Base-by-base conservation (phyloP, 352 stramenopile species). In the Globisporangium rhizosaccharum region DNA sequence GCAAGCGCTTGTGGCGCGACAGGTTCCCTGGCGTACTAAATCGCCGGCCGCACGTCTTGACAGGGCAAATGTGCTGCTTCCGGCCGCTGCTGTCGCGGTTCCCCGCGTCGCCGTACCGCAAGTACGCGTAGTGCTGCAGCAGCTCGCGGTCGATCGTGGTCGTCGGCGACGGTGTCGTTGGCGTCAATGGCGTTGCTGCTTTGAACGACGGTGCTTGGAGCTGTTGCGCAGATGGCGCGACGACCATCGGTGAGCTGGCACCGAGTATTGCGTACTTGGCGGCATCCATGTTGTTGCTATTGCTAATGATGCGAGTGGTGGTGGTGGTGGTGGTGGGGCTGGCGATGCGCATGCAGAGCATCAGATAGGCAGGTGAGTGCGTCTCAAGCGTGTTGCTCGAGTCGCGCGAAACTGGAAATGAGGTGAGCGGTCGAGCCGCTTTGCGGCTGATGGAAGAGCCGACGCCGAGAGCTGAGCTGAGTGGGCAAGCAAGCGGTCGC, bases 11-110 rank as follows among this genome's bases (percentile, higher is more conserved):
- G 63, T 87, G 74, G 25, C 76, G 74, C 51, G 73, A 81, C 51
- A 87, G 57, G 55, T 87, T 87, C 33, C 76, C 76, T 2, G 75
- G 68, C 15, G 76, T 87, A 36, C 67, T 83, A 59, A 87, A 87
- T 17, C 74, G 68, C 17, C 68, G 67, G 26, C 67, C 71, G 59
- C 76, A 87, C 3, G 75, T 66, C 39, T 70, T 68, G 30, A 87
- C 66, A 50, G 76, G 70, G 37, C 73, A 82, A 45, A 79, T 73
- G 59, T 82, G 69, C 37, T 65, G 68, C 66, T 82, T 82, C 25
- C 51, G 57, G 14, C 57, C 57, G 25, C 45, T 44, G 23, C 46
- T 61, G 42, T 59, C 25, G 4, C 45, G 28, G 8, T 26, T 50
- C 8, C 55, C 46, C 14, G 17, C 47, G 28, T 61, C 46, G n/a